Evolutionary conservation across 2,329 filamentous ascomycete species (phyloP).

Genomic region (Scytalidium sp.): DNA sequence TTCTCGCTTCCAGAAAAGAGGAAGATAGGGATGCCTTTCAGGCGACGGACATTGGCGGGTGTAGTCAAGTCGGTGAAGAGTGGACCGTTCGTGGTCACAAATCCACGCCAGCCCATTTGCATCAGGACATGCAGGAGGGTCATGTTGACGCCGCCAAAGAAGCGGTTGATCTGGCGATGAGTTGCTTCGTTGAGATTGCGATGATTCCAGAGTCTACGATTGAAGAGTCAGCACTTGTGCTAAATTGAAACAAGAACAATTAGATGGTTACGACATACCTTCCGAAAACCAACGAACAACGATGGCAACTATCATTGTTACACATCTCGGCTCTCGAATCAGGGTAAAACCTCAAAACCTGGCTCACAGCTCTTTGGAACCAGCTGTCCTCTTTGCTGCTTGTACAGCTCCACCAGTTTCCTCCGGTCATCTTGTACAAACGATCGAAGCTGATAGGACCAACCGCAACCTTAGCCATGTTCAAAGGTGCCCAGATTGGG

Average conservation of each 20-base stretch:
- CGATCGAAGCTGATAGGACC: slow-evolving; percentile 45
- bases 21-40: slow-evolving; percentile 52
- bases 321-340: slow-evolving; percentile 54
- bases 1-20: slow-evolving; percentile 56
- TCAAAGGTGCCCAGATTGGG: slow-evolving; percentile 53
- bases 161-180: slow-evolving; percentile 57
- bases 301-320: slow-evolving; percentile 59
- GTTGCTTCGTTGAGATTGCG: slow-evolving; percentile 63
- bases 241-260: not conserved
- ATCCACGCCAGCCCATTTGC: slow-evolving; percentile 48
- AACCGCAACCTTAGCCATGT: slow-evolving; percentile 52
- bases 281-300: slow-evolving; percentile 57
- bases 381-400: slow-evolving; percentile 43
- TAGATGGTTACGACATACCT: slow-evolving; percentile 33
- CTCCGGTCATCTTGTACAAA: slow-evolving; percentile 44
- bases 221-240: not conserved
- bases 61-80: slow-evolving; percentile 46
- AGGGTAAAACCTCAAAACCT: slow-evolving; percentile 56
- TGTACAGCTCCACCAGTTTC: slow-evolving; percentile 54
- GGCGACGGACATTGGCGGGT: slow-evolving; percentile 44
- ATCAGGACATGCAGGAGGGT: slow-evolving; percentile 53
- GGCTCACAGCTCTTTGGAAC: slow-evolving; percentile 50
- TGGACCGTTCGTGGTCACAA: slow-evolving; percentile 50
- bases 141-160: slow-evolving; percentile 63
- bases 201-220: slow-evolving; percentile 54